Base-by-base conservation (phyloP, 768 basidiomycete species). In the Lactifluus subvellereus region DNA sequence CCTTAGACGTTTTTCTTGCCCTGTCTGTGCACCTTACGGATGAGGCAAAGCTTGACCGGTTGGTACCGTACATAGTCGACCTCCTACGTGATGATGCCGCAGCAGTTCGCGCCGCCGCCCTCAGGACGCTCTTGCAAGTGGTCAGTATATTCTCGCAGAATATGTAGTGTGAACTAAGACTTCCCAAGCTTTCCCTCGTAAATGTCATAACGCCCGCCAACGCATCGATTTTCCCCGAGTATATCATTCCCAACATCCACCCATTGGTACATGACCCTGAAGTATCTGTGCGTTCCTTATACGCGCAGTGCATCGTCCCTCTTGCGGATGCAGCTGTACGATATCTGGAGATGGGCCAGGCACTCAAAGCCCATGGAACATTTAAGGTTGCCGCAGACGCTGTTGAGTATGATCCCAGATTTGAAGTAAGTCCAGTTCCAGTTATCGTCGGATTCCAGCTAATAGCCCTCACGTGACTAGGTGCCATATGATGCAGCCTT, bases 321-420 rank as follows among this genome's bases (percentile, higher is more conserved):
- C 79, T 99, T 2, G 94, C 95, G 0, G 89, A 94, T 60, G 91
- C 89, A 0, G 91, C 93, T 2, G 80, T 90, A 59, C 81, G 87
- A 47, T 97, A 94, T 74, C 77, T 98, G 37, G 95, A 98, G 73
- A 94, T 98, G 86, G 89, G 87, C 0, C 93, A 97, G 71, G 90
- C 94, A 0, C 76, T 95, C 65, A 92, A 89, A 72, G 90, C 88
- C 0, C 88, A 93, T 63, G 91, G 91, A 0, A 81, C 82, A 1
- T 85, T 87, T 71, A 85, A 84, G 69, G 72, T 88, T 7, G 75
- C 80, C 14, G 77, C 82, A 1, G 86, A 89, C 61, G 79, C 78
- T 1, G 84, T 86, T 55, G 89, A 89, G 62, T 85, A 86, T 62
- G 92, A 92, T 60, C 84, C 0, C 85, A 89, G 65, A 48, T 88